Base-by-base conservation (phyloP, 768 basidiomycete species). In the Hypsizygus marmoreus region DNA sequence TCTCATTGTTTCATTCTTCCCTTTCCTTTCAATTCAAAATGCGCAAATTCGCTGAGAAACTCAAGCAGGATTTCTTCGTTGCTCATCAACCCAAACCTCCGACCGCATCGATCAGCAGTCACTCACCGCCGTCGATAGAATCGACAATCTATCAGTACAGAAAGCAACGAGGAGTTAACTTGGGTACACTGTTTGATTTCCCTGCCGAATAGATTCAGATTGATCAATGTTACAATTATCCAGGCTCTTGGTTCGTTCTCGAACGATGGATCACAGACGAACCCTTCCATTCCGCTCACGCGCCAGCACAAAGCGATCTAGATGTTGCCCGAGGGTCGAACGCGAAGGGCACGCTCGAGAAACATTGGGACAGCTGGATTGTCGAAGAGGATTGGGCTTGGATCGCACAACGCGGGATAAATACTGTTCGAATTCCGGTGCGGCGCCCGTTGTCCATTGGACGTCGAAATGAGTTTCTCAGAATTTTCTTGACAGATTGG, bases 81-180 rank as follows among this genome's bases (percentile, higher is more conserved):
- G 32, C 12, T n/a, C n/a, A n/a, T n/a, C 31, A 46, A 20, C 1
- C 5, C n/a, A 10, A 4, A 11, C 9, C 30, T n/a, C 16, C 44
- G 14, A 22, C 11, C 19, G 10, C 10, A 2, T n/a, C 6, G n/a
- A 2, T 16, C 7, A 13, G 6, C 1, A 22, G 4, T n/a, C 14
- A 14, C 41, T 13, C 4, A 10, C 2, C 30, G n/a, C 8, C 32
- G 29, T 11, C 23, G 7, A 19, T 38, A 9, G 46, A 50, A 3
- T 24, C 40, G 33, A 25, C 17, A 11, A 20, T 64, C 24, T 70
- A 80, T 55, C 73, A 79, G 28, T 86, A 81, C 66, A 75, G 89
- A 51, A 85, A 82, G 57, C 88, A 88, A 55, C 75, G 82, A 42
- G 89, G 89, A n/a, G 82, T 91, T 4, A 92, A 92, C 62, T 77